Percentiles rank a stretch among this genome's conserved stretches.
phyloP scores from a whole-genome alignment of 495 filamentous ascomycete genomes.

The Neurospora sp. region DNA sequence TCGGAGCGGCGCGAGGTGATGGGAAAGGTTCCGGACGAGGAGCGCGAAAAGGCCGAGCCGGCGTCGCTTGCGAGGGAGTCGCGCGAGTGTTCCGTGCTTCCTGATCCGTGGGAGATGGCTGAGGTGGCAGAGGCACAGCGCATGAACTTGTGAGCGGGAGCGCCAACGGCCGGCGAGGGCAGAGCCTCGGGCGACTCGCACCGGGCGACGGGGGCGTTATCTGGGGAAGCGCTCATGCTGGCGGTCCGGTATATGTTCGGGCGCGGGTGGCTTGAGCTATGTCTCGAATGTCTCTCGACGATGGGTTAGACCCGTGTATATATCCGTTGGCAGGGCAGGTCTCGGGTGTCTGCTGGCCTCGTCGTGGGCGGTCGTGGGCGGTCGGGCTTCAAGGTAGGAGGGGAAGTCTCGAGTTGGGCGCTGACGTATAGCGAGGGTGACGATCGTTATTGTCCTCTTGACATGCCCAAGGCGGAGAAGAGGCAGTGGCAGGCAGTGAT shows the following conservation, averaged over 20 bases:
- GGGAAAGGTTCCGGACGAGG: slow-evolving; percentile 36
- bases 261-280: neutral
- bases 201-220: slow-evolving; percentile 26
- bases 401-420: neutral
- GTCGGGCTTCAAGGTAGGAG: neutral
- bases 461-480: neutral
- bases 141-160: slow-evolving; percentile 46
- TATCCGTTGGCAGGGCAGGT: neutral
- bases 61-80: slow-evolving; percentile 37
- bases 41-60: slow-evolving; percentile 40
- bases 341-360: neutral
- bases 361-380: neutral
- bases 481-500: neutral
- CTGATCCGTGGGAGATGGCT: slow-evolving; percentile 45
- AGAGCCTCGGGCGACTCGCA: slow-evolving; percentile 49
- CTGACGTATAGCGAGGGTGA: neutral
- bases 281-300: neutral
- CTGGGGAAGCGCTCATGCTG: slow-evolving; percentile 26
- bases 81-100: slow-evolving; percentile 41
- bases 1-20: slow-evolving; percentile 22
- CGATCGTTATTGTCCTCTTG: neutral
- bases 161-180: slow-evolving; percentile 55
- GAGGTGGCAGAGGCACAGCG: slow-evolving; percentile 72
- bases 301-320: neutral
- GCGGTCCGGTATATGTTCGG: neutral